These are phyloP conservation scores for Fusarium brevicatenulatum DNA, from an alignment of 2,329 filamentous ascomycete species.

Conservation along the genomic window DNA sequence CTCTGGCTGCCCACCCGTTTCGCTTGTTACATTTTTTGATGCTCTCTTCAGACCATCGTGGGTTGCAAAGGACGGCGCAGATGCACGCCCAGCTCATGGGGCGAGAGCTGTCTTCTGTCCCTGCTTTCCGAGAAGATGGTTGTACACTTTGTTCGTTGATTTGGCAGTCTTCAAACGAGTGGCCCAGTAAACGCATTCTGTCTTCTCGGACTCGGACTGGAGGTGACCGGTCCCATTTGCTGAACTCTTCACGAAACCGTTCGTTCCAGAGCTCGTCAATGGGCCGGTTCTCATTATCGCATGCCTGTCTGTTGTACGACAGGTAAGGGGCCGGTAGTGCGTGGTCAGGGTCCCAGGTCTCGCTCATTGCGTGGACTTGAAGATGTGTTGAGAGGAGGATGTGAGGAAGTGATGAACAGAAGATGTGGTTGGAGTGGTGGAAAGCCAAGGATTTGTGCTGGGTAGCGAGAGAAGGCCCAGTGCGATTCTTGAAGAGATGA, in stretches of 20 bases:
- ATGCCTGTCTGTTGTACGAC: neutral
- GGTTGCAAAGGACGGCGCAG: neutral
- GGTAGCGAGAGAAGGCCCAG: too few species aligned
- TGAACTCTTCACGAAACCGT: neutral
- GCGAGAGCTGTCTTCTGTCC: neutral
- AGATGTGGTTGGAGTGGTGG: too few species aligned
- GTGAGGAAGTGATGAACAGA: neutral
- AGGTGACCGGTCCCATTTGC: neutral
- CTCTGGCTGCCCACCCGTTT: neutral
- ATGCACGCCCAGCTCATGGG: neutral
- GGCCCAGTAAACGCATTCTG: neutral
- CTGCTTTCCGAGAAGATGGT: neutral
- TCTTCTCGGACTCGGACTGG: neutral
- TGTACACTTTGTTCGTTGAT: neutral
- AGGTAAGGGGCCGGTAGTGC: neutral
- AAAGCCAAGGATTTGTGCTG: too few species aligned
- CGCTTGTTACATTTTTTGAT: neutral
- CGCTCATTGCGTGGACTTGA: neutral
- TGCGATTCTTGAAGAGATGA: neutral
- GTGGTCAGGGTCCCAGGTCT: neutral
- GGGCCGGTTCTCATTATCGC: neutral
- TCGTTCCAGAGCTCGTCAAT: rapidly evolving
- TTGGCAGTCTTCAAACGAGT: neutral
- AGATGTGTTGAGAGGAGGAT: neutral
- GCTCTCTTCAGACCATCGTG: neutral